Evolutionary conservation across 352 stramenopile genomes (phyloP).

Genomic region (Pythium pyrilobum): DNA sequence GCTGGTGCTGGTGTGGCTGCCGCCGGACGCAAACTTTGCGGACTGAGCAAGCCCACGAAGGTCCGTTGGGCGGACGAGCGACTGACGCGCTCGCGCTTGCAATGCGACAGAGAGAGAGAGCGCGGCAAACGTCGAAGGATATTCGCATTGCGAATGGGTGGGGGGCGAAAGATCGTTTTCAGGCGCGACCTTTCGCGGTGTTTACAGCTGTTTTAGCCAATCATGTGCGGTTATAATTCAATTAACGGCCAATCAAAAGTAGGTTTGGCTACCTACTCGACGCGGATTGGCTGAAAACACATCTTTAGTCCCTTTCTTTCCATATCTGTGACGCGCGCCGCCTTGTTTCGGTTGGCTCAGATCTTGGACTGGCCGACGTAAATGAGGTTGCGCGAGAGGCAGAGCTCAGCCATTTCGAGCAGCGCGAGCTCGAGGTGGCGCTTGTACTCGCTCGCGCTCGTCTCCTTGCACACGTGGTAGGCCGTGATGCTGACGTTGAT

Average conservation of each 20-base stretch:
- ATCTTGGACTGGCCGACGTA: slow-evolving; percentile 88
- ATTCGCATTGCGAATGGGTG: not conserved
- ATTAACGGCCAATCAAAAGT: not conserved
- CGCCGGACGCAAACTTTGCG: not conserved
- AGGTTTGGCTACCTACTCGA: not conserved
- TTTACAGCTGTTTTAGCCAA: slow-evolving; percentile 13
- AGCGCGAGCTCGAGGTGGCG: slow-evolving; percentile 91
- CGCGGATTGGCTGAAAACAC: slow-evolving; percentile 26
- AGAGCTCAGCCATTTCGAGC: slow-evolving; percentile 94
- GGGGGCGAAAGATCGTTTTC: slow-evolving; percentile 4
- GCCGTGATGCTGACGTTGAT: slow-evolving; percentile 96
- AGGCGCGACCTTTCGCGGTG: slow-evolving; percentile 25
- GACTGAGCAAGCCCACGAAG: not conserved
- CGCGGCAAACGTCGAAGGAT: slow-evolving; percentile 20
- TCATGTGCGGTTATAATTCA: not conserved
- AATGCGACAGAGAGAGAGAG: not conserved
- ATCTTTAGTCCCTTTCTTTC: slow-evolving; percentile 9
- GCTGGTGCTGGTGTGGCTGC: not conserved
- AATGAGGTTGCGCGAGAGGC: slow-evolving; percentile 85
- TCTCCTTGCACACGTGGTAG: slow-evolving; percentile 78
- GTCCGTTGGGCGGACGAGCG: too few species aligned
- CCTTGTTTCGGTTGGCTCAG: slow-evolving; percentile 19
- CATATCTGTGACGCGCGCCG: slow-evolving; percentile 25
- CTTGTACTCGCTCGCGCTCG: slow-evolving; percentile 82
- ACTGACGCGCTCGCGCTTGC: too few species aligned